These are phyloP conservation scores for Apiospora marii DNA, from an alignment of 2,329 filamentous ascomycete species.

Conservation along the genomic window DNA sequence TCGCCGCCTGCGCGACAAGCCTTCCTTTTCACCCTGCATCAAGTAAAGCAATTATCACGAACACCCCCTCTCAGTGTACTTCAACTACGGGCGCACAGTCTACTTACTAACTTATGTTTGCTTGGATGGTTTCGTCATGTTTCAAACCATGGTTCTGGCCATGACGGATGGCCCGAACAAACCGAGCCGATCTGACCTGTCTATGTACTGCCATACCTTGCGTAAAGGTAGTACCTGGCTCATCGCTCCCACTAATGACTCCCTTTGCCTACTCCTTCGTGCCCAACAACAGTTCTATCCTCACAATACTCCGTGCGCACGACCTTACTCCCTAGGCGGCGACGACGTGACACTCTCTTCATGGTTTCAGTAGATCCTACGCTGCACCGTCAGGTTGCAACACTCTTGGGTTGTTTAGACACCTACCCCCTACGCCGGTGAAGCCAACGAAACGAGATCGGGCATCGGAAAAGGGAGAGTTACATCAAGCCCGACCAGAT, in stretches of 20 bases:
- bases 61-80: background rate
- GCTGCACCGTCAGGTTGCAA: slow-evolving; percentile 1
- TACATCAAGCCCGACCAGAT: background rate
- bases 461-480: background rate
- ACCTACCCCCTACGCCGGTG: background rate
- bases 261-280: too few species aligned
- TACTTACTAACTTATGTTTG: background rate
- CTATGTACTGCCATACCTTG: too few species aligned
- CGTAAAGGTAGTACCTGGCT: background rate
- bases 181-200: background rate
- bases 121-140: background rate
- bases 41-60: background rate
- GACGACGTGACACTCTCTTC: background rate
- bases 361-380: background rate
- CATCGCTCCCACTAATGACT: background rate
- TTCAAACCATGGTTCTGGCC: background rate
- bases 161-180: background rate
- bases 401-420: background rate
- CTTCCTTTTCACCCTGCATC: background rate
- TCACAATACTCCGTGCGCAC: too few species aligned
- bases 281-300: too few species aligned
- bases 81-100: background rate
- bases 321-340: background rate
- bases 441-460: slow-evolving; percentile 9
- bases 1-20: background rate